phyloP scores from a whole-genome alignment of 192 early-diverging fungal genomes.

The Gigaspora rosea region DNA sequence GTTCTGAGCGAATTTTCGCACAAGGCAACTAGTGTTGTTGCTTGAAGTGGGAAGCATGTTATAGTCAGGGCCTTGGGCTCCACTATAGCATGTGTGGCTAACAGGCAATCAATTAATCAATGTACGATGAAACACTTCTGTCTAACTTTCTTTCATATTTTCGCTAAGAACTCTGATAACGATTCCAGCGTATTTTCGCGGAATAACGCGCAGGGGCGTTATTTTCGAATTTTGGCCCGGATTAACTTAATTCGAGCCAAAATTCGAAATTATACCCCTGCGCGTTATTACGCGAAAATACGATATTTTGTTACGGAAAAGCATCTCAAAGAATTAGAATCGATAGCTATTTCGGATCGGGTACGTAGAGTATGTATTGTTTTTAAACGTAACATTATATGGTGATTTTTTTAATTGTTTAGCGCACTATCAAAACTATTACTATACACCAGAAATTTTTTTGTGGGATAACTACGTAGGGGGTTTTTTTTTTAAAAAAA shows the following conservation, averaged over 20 bases:
- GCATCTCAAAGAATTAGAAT: neutral
- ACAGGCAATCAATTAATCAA: neutral
- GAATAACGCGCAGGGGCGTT: too few species aligned
- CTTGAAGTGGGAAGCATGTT: conserved; percentile 22
- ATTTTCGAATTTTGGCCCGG: too few species aligned
- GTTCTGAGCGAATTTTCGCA: conserved; percentile 26
- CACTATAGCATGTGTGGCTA: conserved; percentile 8
- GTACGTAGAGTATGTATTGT: neutral
- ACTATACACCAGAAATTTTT: too few species aligned
- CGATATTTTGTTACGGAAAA: conserved; percentile 10
- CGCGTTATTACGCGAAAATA: too few species aligned
- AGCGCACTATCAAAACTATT: neutral
- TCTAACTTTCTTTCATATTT: neutral
- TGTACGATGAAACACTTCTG: neutral
- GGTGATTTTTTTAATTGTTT: neutral
- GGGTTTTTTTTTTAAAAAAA: too few species aligned
- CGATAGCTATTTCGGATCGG: neutral
- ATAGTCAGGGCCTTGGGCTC: conserved; percentile 13
- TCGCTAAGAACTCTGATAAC: neutral
- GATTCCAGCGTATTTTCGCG: too few species aligned
- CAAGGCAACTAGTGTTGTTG: conserved; percentile 22
- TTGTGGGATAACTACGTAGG: too few species aligned
- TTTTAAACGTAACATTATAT: neutral
- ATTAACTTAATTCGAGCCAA: too few species aligned
- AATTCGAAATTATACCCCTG: too few species aligned